A percentile compares a stretch with the other conserved stretches of the same genome.
phyloP scores from a whole-genome alignment of 805 yeast species.

The Ogataea neopini region DNA sequence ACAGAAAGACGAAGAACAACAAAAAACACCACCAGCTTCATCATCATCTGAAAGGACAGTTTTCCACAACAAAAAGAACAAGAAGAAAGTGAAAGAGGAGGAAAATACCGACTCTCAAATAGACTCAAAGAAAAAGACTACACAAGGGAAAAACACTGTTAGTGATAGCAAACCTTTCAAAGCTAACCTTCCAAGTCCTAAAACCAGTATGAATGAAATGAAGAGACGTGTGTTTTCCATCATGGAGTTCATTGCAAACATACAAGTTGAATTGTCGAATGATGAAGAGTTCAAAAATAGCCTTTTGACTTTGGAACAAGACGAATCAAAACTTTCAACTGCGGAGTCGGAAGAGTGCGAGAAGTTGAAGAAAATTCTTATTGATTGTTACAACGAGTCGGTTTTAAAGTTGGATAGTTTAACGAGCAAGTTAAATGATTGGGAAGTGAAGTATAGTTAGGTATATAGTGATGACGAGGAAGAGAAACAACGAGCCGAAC shows the following conservation, averaged over 20 bases:
- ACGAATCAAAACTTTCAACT: constrained; percentile 33
- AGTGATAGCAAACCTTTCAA: constrained; percentile 70
- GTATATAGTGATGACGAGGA: background rate
- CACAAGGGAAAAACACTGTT: constrained; percentile 34
- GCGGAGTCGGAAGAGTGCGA: constrained; percentile 26
- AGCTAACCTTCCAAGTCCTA: constrained; percentile 80
- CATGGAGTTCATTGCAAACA: constrained; percentile 84
- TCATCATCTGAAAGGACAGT: constrained; percentile 21
- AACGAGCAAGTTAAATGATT: constrained; percentile 65
- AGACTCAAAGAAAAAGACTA: constrained; percentile 18
- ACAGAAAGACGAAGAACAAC: constrained; percentile 6
- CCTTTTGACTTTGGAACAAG: constrained; percentile 28
- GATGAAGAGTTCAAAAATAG: constrained; percentile 61
- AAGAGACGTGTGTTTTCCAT: constrained; percentile 86
- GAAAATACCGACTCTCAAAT: background rate
- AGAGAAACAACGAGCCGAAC: too few species aligned
- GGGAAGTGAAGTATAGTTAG: constrained; percentile 76
- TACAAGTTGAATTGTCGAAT: constrained; percentile 77
- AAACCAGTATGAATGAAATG: constrained; percentile 79
- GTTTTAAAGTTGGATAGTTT: constrained; percentile 68
- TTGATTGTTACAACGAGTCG: constrained; percentile 57
- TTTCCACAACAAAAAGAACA: constrained; percentile 7
- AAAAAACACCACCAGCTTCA: constrained; percentile 24
- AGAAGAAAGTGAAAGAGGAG: constrained; percentile 20
- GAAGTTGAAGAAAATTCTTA: constrained; percentile 39